Base-by-base conservation (phyloP, 2,329 filamentous ascomycete genomes). In the Beauveria sp. region DNA sequence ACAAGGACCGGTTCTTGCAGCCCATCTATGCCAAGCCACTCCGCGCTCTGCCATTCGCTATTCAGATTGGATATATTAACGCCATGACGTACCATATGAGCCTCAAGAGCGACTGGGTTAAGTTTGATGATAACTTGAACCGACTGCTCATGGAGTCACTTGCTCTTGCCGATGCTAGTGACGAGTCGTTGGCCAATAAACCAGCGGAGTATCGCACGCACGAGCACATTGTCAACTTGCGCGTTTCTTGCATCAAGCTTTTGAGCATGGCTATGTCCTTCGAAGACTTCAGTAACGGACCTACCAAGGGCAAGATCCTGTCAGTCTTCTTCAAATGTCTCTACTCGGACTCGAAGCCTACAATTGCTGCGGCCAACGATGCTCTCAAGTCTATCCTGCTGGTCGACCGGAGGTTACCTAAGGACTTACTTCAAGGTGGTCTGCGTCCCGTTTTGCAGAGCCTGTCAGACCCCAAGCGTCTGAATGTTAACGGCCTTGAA, bases 11-110 rank as follows among this genome's bases (percentile, higher is more conserved):
- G 38, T 83, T 98, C 42, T 79, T 98, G n/a, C 83, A 88, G 63
- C 91, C 93, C 0, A 97, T 99, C 53, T 99, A 95, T 77, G 90
- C 91, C 67, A 99, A 99, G 73, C 95, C 95, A 16, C 76, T 99
- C 22, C 85, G 95, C 64, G 96, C 95, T 0, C 79, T 99, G 64
- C 95, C 95, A 0, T 99, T 99, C 71, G 83, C 91, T 5, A 93
- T 91, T 3, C 96, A 99, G 76, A 99, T 99, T 67, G 96, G 95
- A 4, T 98, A 96, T 71, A 97, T 99, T 67, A 96, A 99, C 72
- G 95, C 95, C 1, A 92, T 99, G 71, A 96, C 91, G 0, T 99
- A 96, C 74, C 96, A 96, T 71, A 84, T 99, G 77, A 88, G 88
- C 62, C 81, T 99, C 54, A 93, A 96, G 72, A 87, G 88, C 54